Base-by-base conservation (phyloP, 2,329 filamentous ascomycete genomes). In the Cryphonectria carpinicola region DNA sequence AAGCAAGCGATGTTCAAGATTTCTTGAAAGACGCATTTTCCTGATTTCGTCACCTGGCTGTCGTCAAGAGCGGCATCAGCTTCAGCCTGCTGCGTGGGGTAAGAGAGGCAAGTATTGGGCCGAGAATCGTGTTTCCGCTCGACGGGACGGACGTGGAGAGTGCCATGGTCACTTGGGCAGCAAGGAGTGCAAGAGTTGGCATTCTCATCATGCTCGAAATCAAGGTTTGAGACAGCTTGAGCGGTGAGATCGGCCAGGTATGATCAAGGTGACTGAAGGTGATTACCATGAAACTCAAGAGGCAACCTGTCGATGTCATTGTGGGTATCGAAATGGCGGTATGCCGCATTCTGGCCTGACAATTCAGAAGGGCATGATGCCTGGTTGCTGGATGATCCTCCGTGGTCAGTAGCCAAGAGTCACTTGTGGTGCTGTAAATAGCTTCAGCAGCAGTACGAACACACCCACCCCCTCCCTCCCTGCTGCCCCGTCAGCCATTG, bases 291-390 rank as follows among this genome's bases (percentile, higher is more conserved):
- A 39, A 17, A 17, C n/a, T 8, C n/a, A 5, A 5, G 60, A 62
- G 35, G n/a, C 32, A 37, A 39, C 61, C 39, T 25, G 39, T 32
- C 61, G 39, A 43, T 46, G 39, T 43, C 61, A 64, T 64, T 39
- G 61, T 41, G 61, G 37, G 43, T 37, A 64, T 43, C 10, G n/a
- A 64, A 64, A 64, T 46, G 61, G 61, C 61, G 61, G 61, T 64
- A 64, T 64, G 46, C 61, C 14, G 11, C 3, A 39, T 35, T 35
- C 6, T 13, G 35, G 14, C 35, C 17, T 39, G 19, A 22, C 58
- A 10, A 17, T 37, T 6, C 32, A 8, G 22, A 61, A 25, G 7
- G 32, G 19, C 4, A n/a, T 22, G 35, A 61, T 61, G 32, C 58
- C 17, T 61, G 58, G 35, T 32, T 39, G 58, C 58, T 61, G 28